phyloP scores from a whole-genome alignment of 2,329 filamentous ascomycete species.

The Scytalidium lignicola region DNA sequence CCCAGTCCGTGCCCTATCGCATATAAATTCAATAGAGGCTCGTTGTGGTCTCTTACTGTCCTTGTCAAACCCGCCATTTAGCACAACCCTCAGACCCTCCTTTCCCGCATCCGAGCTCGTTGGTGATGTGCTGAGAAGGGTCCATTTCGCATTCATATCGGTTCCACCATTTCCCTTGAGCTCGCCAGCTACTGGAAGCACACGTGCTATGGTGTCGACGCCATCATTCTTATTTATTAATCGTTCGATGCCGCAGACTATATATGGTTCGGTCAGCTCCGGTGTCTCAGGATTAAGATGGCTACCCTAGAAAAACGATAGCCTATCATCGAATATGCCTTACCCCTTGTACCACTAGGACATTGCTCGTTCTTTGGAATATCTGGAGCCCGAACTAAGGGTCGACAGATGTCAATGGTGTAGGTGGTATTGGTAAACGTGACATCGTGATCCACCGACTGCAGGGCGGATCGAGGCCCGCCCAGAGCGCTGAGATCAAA shows the following conservation, averaged over 20 bases:
- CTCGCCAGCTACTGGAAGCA: constrained; percentile 71
- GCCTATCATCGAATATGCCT: no score
- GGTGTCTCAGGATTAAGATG: background rate
- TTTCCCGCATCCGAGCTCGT: constrained; percentile 60
- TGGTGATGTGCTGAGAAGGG: constrained; percentile 59
- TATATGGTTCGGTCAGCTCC: constrained; percentile 8
- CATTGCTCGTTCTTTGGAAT: constrained; percentile 55
- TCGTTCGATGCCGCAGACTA: constrained; percentile 72
- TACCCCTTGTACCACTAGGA: constrained; percentile 64
- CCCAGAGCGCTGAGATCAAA: constrained; percentile 61
- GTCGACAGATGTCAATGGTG: constrained; percentile 70
- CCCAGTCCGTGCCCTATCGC: constrained; percentile 67
- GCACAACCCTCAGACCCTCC: constrained; percentile 66
- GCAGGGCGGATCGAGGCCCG: constrained; percentile 66
- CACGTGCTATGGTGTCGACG: constrained; percentile 44
- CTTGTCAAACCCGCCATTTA: constrained; percentile 56
- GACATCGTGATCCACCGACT: constrained; percentile 40
- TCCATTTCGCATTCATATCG: constrained; percentile 59
- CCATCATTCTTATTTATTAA: constrained; percentile 44
- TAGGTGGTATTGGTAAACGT: constrained; percentile 70
- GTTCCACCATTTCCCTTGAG: constrained; percentile 54
- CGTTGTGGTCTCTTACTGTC: constrained; percentile 56
- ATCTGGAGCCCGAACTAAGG: constrained; percentile 57
- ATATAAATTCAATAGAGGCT: constrained; percentile 81
- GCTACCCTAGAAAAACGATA: background rate